Evolutionary conservation across 495 filamentous ascomycete genomes (phyloP), one percentile per base, ranked within the genome.

Genomic region (Apiosordaria backusii): DNA sequence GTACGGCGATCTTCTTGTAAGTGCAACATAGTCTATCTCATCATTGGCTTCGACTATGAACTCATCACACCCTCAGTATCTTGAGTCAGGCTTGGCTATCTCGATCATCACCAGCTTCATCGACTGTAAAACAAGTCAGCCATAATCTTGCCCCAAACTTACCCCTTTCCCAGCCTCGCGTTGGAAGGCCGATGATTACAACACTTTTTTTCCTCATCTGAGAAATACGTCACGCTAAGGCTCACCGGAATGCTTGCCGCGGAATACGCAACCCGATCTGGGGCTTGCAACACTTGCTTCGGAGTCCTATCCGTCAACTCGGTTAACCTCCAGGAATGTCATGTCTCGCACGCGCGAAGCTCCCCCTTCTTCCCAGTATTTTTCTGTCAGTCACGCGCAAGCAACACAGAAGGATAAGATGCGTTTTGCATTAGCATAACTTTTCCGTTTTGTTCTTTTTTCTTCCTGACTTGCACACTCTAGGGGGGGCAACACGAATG

Each of bases 271-370:
- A 55, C 52, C 19, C 35, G 35, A 45, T 45, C 35, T 45, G 35
- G 35, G 35, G 35, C 35, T 45, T 45, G 35, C 35, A 45, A 45
- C 35, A 45, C 35, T 15, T 45, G 35, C 35, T 45, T 45, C 52
- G 52, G 22, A 55, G n/a, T 21, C 52, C 52, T 13, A 23, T 23
- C 52, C 52, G 52, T 23, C 16, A 21, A 23, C 52, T 55, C 22
- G 52, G 52, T 19, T 55, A 23, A 55, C n/a, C 9, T 10, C 18
- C 16, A 55, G 52, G 52, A 55, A 55, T 55, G 52, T 7, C 9
- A 55, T 55, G 52, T 55, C 52, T 55, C 52, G 52, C 52, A 55
- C 19, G 52, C 52, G 52, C 52, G n/a, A 23, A 55, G 4, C 52
- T 55, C 52, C 19, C 19, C n/a, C 52, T 55, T 21, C 52, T 22